Evolutionary conservation across 345 rosid genomes (phyloP).

Genomic region (Moringa oleifera): DNA sequence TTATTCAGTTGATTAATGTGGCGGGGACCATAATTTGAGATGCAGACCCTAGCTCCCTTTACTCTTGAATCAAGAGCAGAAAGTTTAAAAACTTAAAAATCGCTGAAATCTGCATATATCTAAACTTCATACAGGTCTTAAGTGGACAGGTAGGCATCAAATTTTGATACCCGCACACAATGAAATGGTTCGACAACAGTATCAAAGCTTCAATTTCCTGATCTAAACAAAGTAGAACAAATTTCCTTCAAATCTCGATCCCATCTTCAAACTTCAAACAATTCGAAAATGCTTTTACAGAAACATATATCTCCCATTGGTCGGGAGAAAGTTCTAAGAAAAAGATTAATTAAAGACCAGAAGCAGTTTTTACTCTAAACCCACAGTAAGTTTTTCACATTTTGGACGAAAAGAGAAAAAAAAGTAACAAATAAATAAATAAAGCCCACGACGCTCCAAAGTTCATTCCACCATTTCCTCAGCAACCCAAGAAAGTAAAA

Average conservation of each 20-base stretch:
- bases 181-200: too few species aligned
- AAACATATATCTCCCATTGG: background rate
- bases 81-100: slow-evolving; percentile 23
- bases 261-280: slow-evolving; percentile 6
- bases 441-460: background rate
- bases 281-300: background rate
- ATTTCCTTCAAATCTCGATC: slow-evolving; percentile 8
- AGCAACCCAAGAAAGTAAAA: slow-evolving; percentile 10
- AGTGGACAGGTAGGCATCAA: slow-evolving; percentile 10
- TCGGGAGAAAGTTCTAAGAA: background rate
- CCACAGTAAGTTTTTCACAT: background rate
- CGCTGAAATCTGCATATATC: slow-evolving; percentile 17
- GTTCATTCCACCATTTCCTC: slow-evolving; percentile 18
- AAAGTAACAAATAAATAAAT: background rate
- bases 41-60: slow-evolving; percentile 37
- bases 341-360: too few species aligned
- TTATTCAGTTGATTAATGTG: slow-evolving; percentile 32
- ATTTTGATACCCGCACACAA: slow-evolving; percentile 4
- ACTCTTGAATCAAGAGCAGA: slow-evolving; percentile 35
- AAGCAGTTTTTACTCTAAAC: too few species aligned
- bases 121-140: slow-evolving; percentile 8
- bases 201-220: too few species aligned
- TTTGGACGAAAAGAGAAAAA: background rate
- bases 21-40: slow-evolving; percentile 61
- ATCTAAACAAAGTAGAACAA: too few species aligned